phyloP scores from a whole-genome alignment of 176 grass and related monocot species.

The Panicum miliaceum region DNA sequence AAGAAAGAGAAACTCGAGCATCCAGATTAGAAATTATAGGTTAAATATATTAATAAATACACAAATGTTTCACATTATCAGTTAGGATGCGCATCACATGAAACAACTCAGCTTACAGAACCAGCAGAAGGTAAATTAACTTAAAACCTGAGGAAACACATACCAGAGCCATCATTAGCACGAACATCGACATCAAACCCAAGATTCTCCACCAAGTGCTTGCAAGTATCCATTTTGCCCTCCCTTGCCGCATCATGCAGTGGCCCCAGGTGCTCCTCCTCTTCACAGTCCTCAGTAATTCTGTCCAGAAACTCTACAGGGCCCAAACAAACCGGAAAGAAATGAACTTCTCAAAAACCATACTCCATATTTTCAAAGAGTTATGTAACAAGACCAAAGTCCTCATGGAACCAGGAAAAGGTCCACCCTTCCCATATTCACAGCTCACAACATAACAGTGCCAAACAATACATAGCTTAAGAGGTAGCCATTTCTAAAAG shows the following conservation, averaged over 20 bases:
- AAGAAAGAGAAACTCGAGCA: background rate
- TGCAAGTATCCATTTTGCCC: conserved; percentile 13
- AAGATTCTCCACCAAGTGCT: conserved; percentile 21
- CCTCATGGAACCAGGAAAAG: background rate
- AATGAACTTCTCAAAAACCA: background rate
- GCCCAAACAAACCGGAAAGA: background rate
- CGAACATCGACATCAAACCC: background rate
- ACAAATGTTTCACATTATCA: conserved; percentile 8
- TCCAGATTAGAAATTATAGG: background rate
- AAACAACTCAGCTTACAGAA: background rate
- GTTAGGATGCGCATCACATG: background rate
- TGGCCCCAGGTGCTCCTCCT: conserved; percentile 11
- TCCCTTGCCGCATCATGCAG: conserved; percentile 9
- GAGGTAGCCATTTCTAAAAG: background rate
- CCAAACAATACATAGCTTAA: background rate
- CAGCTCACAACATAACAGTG: background rate
- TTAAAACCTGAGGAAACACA: background rate
- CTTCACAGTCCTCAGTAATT: background rate
- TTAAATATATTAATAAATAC: too few species aligned
- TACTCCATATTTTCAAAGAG: background rate
- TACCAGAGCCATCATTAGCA: conserved; percentile 32
- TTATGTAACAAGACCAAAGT: background rate
- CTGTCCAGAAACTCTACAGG: background rate
- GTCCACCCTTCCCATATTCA: background rate
- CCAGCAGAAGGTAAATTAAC: background rate